phyloP scores from a whole-genome alignment of 139 green algal species.

The Chlamydomonas applanata region DNA sequence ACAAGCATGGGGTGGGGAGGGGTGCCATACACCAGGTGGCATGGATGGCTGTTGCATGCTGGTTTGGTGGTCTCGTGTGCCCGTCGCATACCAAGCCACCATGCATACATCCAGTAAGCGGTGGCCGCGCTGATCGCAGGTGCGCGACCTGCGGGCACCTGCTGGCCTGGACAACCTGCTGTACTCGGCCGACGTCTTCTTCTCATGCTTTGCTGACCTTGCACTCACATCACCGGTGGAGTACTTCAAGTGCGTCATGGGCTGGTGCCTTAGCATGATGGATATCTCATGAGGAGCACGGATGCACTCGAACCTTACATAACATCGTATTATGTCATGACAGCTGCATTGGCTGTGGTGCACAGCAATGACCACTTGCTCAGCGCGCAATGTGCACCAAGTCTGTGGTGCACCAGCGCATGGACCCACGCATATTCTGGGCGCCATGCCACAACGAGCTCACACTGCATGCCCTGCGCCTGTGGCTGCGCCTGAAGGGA shows the following conservation, averaged over 20 bases:
- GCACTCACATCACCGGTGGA: constrained; percentile 87
- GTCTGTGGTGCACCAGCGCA: too few relatives aligned
- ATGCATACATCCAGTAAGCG: too few relatives aligned
- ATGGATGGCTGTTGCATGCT: too few relatives aligned
- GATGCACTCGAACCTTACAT: too few relatives aligned
- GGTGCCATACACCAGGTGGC: too few relatives aligned
- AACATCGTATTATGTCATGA: too few relatives aligned
- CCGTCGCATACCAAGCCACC: not conserved
- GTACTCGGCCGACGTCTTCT: constrained; percentile 87
- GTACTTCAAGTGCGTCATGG: constrained; percentile 74
- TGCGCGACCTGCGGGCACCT: constrained; percentile 30
- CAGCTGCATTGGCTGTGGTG: too few relatives aligned
- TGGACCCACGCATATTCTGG: too few relatives aligned
- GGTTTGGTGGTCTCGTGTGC: not conserved
- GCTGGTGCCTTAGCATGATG: not conserved
- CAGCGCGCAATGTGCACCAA: too few relatives aligned
- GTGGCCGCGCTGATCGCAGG: constrained; percentile 4
- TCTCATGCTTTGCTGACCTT: constrained; percentile 96
- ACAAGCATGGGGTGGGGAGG: too few relatives aligned
- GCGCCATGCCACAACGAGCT: too few relatives aligned
- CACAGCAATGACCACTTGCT: too few relatives aligned
- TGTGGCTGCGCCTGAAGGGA: constrained; percentile 22
- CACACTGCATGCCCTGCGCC: not conserved
- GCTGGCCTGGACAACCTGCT: constrained; percentile 92
- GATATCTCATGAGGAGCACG: not conserved